Evolutionary conservation across 768 basidiomycete genomes (phyloP), one percentile per base, ranked within the genome.

Genomic region (Phanerochaete sordida): DNA sequence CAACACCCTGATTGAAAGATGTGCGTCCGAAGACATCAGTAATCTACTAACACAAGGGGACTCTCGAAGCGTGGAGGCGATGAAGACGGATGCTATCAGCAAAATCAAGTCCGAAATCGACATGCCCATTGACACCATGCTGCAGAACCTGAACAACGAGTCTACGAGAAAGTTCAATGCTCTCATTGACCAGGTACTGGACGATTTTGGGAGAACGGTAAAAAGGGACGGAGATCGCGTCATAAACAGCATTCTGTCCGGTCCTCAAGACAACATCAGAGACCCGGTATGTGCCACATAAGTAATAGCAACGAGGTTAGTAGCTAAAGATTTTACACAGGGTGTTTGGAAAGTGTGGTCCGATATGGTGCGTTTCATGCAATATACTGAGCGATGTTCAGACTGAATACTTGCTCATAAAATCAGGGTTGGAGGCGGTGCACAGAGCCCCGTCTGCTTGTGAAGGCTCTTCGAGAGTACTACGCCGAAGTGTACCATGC

Each of bases 371-470:
- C 5, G 45, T 49, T 7, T 35, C 7, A 35, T 35, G 7, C 13
- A 35, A 7, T 35, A 7, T 7, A 6, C 7, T 6, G n/a, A n/a
- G n/a, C n/a, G n/a, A n/a, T n/a, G n/a, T n/a, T n/a, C n/a, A n/a
- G n/a, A n/a, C n/a, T n/a, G n/a, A n/a, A n/a, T n/a, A n/a, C n/a
- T n/a, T n/a, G n/a, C n/a, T n/a, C n/a, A n/a, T n/a, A n/a, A n/a
- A n/a, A n/a, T n/a, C 13, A 69, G 68, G 56, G 62, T 8, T 69
- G 68, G 68, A 61, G 57, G 46, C 55, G 63, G n/a, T 63, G 63
- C 43, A 66, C 66, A 2, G 66, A 69, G 45, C 64, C 68, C 23
- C 56, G 62, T 0, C 59, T 64, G 46, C 55, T 69, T 23, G 64
- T 66, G 30, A 45, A 64, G 53, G 62, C 60, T 21, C 45, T 69